These are phyloP conservation scores for Herpetomonas samuelpessoai DNA, from an alignment of 208 protist genomes.

Conservation along the genomic window DNA sequence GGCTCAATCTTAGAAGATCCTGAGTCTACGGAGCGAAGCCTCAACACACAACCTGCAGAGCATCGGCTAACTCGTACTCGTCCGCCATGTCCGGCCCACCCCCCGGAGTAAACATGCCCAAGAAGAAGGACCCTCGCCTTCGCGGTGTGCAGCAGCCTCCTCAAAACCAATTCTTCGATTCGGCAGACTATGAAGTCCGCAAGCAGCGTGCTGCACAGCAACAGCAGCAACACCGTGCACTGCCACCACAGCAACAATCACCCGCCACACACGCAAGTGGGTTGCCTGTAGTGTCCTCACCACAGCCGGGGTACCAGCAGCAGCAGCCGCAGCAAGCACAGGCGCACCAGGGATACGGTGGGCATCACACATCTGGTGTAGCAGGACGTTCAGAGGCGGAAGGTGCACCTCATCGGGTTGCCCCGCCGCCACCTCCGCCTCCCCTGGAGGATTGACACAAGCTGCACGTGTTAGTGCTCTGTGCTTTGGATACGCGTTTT, in stretches of 20 bases:
- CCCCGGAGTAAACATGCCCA: conserved; percentile 83
- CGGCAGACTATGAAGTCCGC: conserved; percentile 84
- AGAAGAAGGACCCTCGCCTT: conserved; percentile 82
- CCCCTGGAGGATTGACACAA: no score
- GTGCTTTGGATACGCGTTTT: no score
- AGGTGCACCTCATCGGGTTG: no score
- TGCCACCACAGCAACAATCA: neutral
- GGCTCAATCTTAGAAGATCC: no score
- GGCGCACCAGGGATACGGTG: conserved; percentile 4
- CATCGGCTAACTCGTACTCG: no score
- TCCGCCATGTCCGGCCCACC: conserved; percentile 30
- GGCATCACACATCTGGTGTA: neutral
- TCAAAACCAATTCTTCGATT: conserved; percentile 86
- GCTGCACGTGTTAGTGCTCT: no score
- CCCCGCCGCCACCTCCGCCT: no score
- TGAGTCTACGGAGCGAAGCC: no score
- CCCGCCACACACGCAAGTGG: no score
- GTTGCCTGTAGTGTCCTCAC: neutral
- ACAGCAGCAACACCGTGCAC: conserved; percentile 6
- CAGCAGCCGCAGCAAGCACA: neutral
- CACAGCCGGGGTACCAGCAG: conserved; percentile 7
- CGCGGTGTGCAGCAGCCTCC: conserved; percentile 65
- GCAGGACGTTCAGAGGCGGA: no score
- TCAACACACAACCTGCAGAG: no score
- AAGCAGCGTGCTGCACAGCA: conserved; percentile 49